Conservation (phyloP, 345 rosid genomes). For the Salix arbutifolia region DNA sequence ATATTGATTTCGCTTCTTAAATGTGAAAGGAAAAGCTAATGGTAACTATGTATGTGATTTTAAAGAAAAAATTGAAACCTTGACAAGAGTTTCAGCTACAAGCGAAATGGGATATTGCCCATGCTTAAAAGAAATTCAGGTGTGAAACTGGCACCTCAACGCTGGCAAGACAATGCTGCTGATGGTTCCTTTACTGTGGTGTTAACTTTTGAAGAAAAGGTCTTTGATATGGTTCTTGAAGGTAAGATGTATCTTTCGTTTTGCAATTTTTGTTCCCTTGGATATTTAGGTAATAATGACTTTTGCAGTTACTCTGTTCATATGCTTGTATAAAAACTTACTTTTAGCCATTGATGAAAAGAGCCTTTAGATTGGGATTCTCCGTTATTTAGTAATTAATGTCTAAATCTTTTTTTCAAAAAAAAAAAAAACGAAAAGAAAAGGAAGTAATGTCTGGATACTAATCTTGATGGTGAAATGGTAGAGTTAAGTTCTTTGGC, state of each 20-base stretch:
- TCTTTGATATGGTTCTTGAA: slow-evolving; percentile 83
- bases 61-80: not conserved
- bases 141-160: slow-evolving; percentile 83
- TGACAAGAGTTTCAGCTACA: slow-evolving; percentile 51
- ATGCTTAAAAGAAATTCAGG: slow-evolving; percentile 84
- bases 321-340: too few relatives aligned
- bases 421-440: too few relatives aligned
- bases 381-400: too few relatives aligned
- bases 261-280: too few relatives aligned
- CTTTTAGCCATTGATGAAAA: too few relatives aligned
- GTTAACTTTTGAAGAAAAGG: slow-evolving; percentile 85
- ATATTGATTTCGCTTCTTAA: not conserved
- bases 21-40: not conserved
- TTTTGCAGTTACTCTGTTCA: too few relatives aligned
- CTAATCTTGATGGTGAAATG: too few relatives aligned
- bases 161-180: slow-evolving; percentile 91
- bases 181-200: slow-evolving; percentile 84
- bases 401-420: too few relatives aligned
- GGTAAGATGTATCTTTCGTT: slow-evolving; percentile 30
- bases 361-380: too few relatives aligned
- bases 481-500: too few relatives aligned
- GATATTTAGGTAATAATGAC: too few relatives aligned
- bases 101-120: slow-evolving; percentile 88
- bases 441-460: too few relatives aligned
- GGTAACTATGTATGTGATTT: not conserved